phyloP scores from a whole-genome alignment of 2,329 filamentous ascomycete genomes.

The Colletotrichum karsti region DNA sequence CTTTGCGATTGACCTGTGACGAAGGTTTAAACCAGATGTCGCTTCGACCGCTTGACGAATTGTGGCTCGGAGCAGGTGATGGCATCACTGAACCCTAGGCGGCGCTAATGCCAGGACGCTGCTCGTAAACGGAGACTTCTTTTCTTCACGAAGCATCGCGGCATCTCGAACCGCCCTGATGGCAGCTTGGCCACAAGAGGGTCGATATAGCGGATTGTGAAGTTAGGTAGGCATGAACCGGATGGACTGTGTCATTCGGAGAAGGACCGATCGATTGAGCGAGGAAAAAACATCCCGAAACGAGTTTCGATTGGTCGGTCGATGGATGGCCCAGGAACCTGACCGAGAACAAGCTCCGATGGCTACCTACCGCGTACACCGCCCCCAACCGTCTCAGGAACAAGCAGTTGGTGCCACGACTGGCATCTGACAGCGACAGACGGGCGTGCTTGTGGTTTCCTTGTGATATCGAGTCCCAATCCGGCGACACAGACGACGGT shows the following conservation, averaged over 20 bases:
- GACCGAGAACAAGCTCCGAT: slow-evolving; percentile 9
- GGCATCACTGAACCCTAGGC: not conserved
- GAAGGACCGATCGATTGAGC: slow-evolving; percentile 27
- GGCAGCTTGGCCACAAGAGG: not conserved
- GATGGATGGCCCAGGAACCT: slow-evolving; percentile 2
- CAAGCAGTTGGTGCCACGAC: not conserved
- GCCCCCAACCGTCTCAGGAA: slow-evolving; percentile 16
- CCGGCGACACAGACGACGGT: slow-evolving; percentile 4
- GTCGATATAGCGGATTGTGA: not conserved
- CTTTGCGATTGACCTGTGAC: not conserved
- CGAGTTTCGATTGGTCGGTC: slow-evolving; percentile 4
- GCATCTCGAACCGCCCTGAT: not conserved
- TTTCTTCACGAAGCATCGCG: not conserved
- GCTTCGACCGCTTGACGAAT: not conserved
- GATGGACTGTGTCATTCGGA: slow-evolving; percentile 5
- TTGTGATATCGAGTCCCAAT: not conserved
- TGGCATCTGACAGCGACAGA: not conserved
- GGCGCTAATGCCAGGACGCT: not conserved
- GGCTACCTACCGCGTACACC: slow-evolving; percentile 1
- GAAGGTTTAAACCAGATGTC: no score
- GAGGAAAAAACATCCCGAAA: slow-evolving; percentile 20
- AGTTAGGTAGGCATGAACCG: slow-evolving; percentile 8
- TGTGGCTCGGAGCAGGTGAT: not conserved
- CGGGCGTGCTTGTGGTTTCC: not conserved
- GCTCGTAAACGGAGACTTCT: not conserved